Conservation (phyloP, 768 basidiomycete genomes). For the Amanita phalloides region DNA sequence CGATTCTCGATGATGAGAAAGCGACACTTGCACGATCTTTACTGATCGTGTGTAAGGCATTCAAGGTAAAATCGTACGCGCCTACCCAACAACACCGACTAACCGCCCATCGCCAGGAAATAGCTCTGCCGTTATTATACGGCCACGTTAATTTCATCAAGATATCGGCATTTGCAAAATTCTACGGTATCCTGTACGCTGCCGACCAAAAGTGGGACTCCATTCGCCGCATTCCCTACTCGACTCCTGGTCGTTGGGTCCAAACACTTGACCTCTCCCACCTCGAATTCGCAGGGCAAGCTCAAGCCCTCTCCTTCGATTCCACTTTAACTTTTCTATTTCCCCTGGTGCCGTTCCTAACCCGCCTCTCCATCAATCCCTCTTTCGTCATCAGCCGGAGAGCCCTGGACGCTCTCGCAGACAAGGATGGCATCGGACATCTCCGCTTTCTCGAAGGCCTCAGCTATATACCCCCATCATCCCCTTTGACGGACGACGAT, state of each 20-base stretch:
- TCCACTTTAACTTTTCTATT: slow-evolving; percentile 54
- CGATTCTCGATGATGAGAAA: slow-evolving; percentile 15
- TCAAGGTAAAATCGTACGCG: slow-evolving; percentile 27
- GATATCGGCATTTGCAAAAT: slow-evolving; percentile 37
- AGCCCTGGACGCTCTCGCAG: slow-evolving; percentile 38
- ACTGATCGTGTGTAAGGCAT: slow-evolving; percentile 32
- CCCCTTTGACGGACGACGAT: slow-evolving; percentile 33
- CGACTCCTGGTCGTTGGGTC: slow-evolving; percentile 83
- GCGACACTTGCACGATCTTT: slow-evolving; percentile 22
- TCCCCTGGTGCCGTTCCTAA: slow-evolving; percentile 56
- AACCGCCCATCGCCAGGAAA: slow-evolving; percentile 30
- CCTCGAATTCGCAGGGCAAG: slow-evolving; percentile 30
- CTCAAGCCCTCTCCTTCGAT: slow-evolving; percentile 47
- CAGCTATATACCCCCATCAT: slow-evolving; percentile 30
- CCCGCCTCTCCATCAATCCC: slow-evolving; percentile 40
- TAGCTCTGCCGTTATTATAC: slow-evolving; percentile 60
- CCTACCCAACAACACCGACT: background rate
- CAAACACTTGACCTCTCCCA: slow-evolving; percentile 62
- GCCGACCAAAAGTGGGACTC: slow-evolving; percentile 84
- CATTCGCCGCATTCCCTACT: slow-evolving; percentile 77
- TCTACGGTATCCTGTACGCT: slow-evolving; percentile 42
- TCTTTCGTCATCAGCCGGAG: slow-evolving; percentile 52
- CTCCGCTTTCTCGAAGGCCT: slow-evolving; percentile 46
- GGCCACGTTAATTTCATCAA: slow-evolving; percentile 35
- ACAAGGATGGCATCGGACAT: slow-evolving; percentile 37